These are phyloP conservation scores for Tremellales sp. DNA, from an alignment of 1,284 basidiomycete species.

Conservation along the genomic window DNA sequence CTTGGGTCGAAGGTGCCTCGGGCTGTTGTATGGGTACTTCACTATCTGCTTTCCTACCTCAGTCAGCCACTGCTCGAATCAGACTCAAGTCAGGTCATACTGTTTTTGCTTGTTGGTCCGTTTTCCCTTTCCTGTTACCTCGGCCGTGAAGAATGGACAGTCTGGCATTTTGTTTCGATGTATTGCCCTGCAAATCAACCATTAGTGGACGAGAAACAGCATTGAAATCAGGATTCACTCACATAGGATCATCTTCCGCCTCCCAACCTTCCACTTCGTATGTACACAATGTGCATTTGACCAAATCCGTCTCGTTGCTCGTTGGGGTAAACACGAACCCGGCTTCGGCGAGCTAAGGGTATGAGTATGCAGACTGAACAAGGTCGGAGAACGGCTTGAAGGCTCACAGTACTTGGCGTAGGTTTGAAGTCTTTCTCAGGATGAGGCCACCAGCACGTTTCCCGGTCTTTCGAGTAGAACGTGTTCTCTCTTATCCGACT, in stretches of 20 bases:
- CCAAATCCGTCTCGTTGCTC: conserved; percentile 62
- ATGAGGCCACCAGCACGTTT: conserved; percentile 63
- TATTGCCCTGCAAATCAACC: conserved; percentile 26
- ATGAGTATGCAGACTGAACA: background rate
- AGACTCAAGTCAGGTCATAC: too few species aligned
- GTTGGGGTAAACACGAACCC: conserved; percentile 72
- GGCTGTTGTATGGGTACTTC: too few species aligned
- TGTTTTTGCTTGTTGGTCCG: too few species aligned
- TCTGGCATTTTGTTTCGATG: conserved; percentile 35
- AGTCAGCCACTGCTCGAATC: too few species aligned
- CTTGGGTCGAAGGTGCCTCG: too few species aligned
- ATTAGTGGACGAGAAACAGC: background rate
- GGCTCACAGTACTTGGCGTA: conserved; percentile 61
- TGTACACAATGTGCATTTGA: conserved; percentile 71
- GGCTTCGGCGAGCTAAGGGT: conserved; percentile 67
- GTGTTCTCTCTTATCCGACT: conserved; percentile 66
- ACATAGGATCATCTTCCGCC: conserved; percentile 68
- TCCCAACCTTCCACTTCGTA: conserved; percentile 75
- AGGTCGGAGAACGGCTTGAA: background rate
- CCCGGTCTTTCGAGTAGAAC: conserved; percentile 50
- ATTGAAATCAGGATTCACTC: conserved; percentile 11
- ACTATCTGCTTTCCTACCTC: too few species aligned
- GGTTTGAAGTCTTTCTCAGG: conserved; percentile 63
- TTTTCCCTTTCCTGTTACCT: background rate
- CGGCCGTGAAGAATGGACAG: conserved; percentile 42